Percentiles rank a stretch among this genome's conserved stretches.
Conservation (phyloP, 2,329 filamentous ascomycete species). For the Didymella lethalis region DNA sequence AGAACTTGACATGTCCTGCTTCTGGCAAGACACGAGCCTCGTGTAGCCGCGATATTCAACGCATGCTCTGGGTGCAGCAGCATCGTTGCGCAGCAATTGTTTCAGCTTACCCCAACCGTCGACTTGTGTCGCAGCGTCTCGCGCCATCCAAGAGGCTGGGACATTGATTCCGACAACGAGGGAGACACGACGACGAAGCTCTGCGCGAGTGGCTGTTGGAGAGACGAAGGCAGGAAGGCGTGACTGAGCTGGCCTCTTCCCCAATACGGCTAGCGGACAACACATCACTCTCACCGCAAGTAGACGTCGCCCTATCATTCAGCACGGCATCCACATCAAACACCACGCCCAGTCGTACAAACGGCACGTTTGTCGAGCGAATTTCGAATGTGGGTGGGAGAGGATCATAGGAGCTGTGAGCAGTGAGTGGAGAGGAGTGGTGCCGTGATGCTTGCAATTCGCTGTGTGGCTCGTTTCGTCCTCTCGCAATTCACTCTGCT, state of each 20-base stretch:
- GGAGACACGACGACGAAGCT: slow-evolving; percentile 33
- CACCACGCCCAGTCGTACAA: slow-evolving; percentile 44
- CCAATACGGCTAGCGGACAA: slow-evolving; percentile 35
- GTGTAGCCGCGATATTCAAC: slow-evolving; percentile 27
- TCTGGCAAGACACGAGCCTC: slow-evolving; percentile 18
- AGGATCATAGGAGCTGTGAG: slow-evolving; percentile 27
- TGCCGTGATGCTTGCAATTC: slow-evolving; percentile 25
- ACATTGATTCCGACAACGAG: slow-evolving; percentile 29
- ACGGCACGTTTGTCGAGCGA: slow-evolving; percentile 48
- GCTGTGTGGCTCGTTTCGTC: slow-evolving; percentile 32
- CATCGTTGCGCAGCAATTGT: slow-evolving; percentile 32
- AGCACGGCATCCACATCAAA: slow-evolving; percentile 44
- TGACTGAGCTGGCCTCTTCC: slow-evolving; percentile 36
- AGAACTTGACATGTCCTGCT: slow-evolving; percentile 8
- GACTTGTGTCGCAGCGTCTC: slow-evolving; percentile 38
- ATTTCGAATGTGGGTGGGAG: slow-evolving; percentile 23
- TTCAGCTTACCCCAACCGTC: slow-evolving; percentile 40
- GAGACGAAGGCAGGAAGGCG: slow-evolving; percentile 35
- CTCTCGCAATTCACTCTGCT: slow-evolving; percentile 34
- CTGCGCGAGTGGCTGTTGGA: slow-evolving; percentile 38
- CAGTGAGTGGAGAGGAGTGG: slow-evolving; percentile 10
- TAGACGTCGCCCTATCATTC: slow-evolving; percentile 42
- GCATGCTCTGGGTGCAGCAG: slow-evolving; percentile 25
- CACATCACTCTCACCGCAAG: slow-evolving; percentile 52
- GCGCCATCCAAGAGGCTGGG: slow-evolving; percentile 36